Evolutionary conservation across 2,329 filamentous ascomycete genomes (phyloP).

Genomic region (Cladosporium oxysporum): DNA sequence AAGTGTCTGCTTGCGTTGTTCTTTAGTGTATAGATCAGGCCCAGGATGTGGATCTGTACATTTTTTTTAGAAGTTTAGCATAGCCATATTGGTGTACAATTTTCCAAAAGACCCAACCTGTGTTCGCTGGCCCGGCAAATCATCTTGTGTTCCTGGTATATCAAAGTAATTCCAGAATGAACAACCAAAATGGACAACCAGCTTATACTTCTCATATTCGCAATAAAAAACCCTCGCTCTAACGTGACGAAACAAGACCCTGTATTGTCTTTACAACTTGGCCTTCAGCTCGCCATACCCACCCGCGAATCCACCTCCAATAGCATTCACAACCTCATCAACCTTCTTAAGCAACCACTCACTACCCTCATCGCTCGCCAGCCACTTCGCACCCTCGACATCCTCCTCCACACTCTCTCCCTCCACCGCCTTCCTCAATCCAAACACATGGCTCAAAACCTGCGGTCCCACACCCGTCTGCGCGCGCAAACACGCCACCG

Average conservation of each 20-base stretch:
- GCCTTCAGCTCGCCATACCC: slow-evolving; percentile 47
- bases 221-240: background rate
- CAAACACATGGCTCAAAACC: slow-evolving; percentile 79
- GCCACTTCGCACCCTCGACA: slow-evolving; percentile 61
- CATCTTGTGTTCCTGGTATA: background rate
- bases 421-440: slow-evolving; percentile 72
- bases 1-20: background rate
- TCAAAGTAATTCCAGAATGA: background rate
- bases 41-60: background rate
- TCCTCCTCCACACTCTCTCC: slow-evolving; percentile 58
- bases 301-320: slow-evolving; percentile 58
- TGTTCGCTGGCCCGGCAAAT: background rate
- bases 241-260: background rate
- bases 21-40: background rate
- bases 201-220: background rate
- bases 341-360: slow-evolving; percentile 64
- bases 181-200: background rate
- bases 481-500: slow-evolving; percentile 71
- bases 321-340: slow-evolving; percentile 59
- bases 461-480: slow-evolving; percentile 83
- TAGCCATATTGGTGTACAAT: slow-evolving; percentile 13
- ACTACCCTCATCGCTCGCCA: slow-evolving; percentile 65
- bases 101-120: background rate
- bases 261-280: slow-evolving; percentile 37
- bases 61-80: slow-evolving; percentile 5